These are phyloP conservation scores for Megacollybia platyphylla DNA, from an alignment of 1,284 basidiomycete genomes.

Conservation along the genomic window DNA sequence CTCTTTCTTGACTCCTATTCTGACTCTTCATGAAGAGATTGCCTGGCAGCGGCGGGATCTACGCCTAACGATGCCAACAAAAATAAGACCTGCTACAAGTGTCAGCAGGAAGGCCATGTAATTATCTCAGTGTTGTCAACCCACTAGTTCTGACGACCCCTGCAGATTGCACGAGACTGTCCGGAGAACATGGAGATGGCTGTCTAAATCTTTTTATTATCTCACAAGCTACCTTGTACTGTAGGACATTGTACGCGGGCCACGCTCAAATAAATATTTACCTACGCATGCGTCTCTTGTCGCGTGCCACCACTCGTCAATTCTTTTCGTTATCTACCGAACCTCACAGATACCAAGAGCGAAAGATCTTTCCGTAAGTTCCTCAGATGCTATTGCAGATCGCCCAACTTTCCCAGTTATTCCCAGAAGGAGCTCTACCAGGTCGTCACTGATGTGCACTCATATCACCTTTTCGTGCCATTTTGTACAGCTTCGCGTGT, in stretches of 20 bases:
- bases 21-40: slow-evolving; percentile 40
- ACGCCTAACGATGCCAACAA: slow-evolving; percentile 37
- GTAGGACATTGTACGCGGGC: too few species aligned
- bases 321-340: slow-evolving; percentile 12
- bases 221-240: too few species aligned
- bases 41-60: slow-evolving; percentile 58
- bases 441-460: slow-evolving; percentile 79
- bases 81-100: slow-evolving; percentile 76
- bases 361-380: slow-evolving; percentile 67
- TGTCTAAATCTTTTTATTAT: slow-evolving; percentile 16
- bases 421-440: slow-evolving; percentile 77
- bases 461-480: slow-evolving; percentile 82
- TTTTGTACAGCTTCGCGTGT: slow-evolving; percentile 78
- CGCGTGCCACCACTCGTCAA: slow-evolving; percentile 15
- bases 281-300: too few species aligned
- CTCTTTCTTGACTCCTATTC: slow-evolving; percentile 2
- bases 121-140: slow-evolving; percentile 11
- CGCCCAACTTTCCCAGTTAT: slow-evolving; percentile 14
- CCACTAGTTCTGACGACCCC: slow-evolving; percentile 3
- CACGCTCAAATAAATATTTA: too few species aligned
- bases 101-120: slow-evolving; percentile 77
- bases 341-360: slow-evolving; percentile 25
- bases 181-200: slow-evolving; percentile 46
- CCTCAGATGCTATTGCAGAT: slow-evolving; percentile 4
- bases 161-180: slow-evolving; percentile 69